A percentile compares a stretch with the other conserved stretches of the same genome.
phyloP scores from a whole-genome alignment of 176 grass and related monocot genomes.

The Hyparrhenia diplandra region DNA sequence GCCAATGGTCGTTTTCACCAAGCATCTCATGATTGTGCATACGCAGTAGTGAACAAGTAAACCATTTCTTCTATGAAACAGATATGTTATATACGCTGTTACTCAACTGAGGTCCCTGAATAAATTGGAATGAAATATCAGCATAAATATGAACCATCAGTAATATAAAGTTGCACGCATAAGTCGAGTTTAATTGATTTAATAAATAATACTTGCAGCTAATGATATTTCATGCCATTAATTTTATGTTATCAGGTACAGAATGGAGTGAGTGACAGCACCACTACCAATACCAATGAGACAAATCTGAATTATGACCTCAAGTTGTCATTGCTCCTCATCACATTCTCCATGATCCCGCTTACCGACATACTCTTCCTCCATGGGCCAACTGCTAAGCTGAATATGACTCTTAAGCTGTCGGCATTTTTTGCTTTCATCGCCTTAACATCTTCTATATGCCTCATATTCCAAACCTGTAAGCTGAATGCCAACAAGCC shows the following conservation, averaged over 20 bases:
- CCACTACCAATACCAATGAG: neutral
- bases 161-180: neutral
- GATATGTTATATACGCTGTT: too few species aligned
- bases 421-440: neutral
- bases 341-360: neutral
- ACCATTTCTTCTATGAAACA: too few species aligned
- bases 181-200: neutral
- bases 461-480: neutral
- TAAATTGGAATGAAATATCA: too few species aligned
- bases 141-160: too few species aligned
- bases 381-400: neutral
- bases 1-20: too few species aligned
- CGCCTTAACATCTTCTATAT: neutral
- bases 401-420: neutral
- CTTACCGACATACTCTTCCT: neutral
- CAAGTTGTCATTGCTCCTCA: neutral
- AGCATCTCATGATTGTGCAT: too few species aligned
- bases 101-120: too few species aligned
- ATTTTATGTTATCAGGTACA: neutral
- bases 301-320: neutral
- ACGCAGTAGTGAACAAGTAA: too few species aligned
- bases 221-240: neutral
- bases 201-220: neutral
- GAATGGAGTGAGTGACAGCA: neutral
- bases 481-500: neutral